Evolutionary conservation across 192 early-diverging fungal species (phyloP).

Genomic region (Entomortierella lignicola): DNA sequence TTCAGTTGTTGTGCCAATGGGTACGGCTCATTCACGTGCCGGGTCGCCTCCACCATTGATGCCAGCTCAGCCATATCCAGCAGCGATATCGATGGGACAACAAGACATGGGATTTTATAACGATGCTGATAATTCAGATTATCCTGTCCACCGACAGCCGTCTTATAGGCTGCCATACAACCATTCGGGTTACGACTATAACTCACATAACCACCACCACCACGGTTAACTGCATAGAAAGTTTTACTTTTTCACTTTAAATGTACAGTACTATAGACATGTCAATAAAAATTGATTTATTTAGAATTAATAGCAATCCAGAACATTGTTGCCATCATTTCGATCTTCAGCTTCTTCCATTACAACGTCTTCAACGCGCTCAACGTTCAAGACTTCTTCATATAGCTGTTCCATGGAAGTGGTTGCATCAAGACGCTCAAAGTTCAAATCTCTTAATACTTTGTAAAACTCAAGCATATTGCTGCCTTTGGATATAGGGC

Average conservation of each 20-base stretch:
- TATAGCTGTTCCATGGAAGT: constrained; percentile 63
- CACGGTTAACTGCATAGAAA: too few species aligned
- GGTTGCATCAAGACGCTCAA: constrained; percentile 56
- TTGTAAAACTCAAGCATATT: constrained; percentile 37
- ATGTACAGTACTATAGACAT: not conserved
- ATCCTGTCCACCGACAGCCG: not conserved
- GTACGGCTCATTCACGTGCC: not conserved
- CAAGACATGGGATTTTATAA: not conserved
- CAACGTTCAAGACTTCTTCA: constrained; percentile 63
- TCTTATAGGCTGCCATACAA: not conserved
- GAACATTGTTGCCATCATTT: constrained; percentile 48
- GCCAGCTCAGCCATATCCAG: not conserved
- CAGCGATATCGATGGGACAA: not conserved
- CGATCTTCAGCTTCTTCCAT: constrained; percentile 55
- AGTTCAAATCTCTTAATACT: constrained; percentile 45
- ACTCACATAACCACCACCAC: not conserved
- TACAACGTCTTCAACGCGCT: constrained; percentile 50
- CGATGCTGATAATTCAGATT: not conserved
- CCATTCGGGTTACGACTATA: not conserved
- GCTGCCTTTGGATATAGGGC: not conserved
- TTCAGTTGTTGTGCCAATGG: not conserved
- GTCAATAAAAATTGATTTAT: not conserved
- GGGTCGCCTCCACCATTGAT: not conserved
- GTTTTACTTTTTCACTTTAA: too few species aligned
- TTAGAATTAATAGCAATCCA: constrained; percentile 48